Evolutionary conservation across 805 yeast genomes (phyloP).

Genomic region (Lachancea dasiensis): DNA sequence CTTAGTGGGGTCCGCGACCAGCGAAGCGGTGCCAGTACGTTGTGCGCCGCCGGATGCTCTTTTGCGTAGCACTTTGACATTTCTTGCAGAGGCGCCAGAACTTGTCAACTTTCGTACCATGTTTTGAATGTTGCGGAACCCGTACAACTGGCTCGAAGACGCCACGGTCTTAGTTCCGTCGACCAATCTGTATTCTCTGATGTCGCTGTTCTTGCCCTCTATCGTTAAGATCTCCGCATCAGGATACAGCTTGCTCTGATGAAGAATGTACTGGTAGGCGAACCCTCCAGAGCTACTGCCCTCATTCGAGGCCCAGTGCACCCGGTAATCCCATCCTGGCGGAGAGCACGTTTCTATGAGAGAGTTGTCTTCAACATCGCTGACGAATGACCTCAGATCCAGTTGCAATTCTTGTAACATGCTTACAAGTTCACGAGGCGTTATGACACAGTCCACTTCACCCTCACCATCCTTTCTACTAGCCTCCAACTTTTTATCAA

Average conservation of each 20-base stretch:
- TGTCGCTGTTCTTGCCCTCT: conserved; percentile 70
- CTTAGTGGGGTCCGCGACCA: conserved; percentile 52
- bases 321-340: conserved; percentile 33
- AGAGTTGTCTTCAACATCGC: conserved; percentile 5
- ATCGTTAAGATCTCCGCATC: conserved; percentile 34
- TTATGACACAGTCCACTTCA: conserved; percentile 92
- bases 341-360: conserved; percentile 18
- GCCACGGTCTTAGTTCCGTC: conserved; percentile 39
- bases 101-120: conserved; percentile 71
- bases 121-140: conserved; percentile 92
- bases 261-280: conserved; percentile 58
- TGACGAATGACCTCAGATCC: conserved; percentile 26
- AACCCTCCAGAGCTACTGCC: conserved; percentile 93
- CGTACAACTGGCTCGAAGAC: conserved; percentile 68
- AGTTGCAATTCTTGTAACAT: conserved; percentile 52
- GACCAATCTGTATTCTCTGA: conserved; percentile 59
- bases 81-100: conserved; percentile 16
- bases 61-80: conserved; percentile 27
- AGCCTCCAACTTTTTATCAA: conserved; percentile 93
- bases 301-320: conserved; percentile 64
- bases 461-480: conserved; percentile 66
- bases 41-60: conserved; percentile 18
- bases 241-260: conserved; percentile 30
- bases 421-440: conserved; percentile 80
- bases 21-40: conserved; percentile 9